Base-by-base conservation (phyloP, 371 early-diverging fungal species). In the Rhizomucor pusillus region DNA sequence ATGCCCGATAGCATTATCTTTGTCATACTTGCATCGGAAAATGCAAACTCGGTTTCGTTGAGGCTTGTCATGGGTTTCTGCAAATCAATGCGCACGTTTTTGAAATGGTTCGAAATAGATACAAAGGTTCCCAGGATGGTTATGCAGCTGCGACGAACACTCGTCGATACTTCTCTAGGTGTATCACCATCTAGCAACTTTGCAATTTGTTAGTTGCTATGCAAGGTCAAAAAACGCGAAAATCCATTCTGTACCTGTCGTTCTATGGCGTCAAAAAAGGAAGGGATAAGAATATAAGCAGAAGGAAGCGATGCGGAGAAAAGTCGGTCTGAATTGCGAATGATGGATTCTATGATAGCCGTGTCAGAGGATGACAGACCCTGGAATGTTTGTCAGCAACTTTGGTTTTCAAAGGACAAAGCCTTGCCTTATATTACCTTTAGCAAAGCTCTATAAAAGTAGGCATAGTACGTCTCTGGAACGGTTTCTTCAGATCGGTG, bases 301-400 rank as follows among this genome's bases (percentile, higher is more conserved):
- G 90, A 90, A 1, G 90, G 90, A 13, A 93, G 66, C 2, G 74
- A 63, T 29, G 79, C 59, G 1, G 81, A 68, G 62, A 91, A 91
- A 9, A 91, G 23, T 5, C 76, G 75, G 11, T 80, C 74, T 24
- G 82, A 81, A 62, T 90, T 88, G 16, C 64, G 59, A 3, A 91
- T 54, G 50, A 93, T 87, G 3, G 88, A 77, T 34, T 76, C 77
- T 2, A 81, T 76, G 36, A 87, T 78, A 23, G 67, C 58, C 1
- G 58, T 53, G 41, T 88, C 81, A 1, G 69, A 75, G 0, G 84
- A 71, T 7, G 69, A 51, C 43, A 91, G 59, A 2, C 88, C 89
- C 83, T 85, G 60, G 11, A 20, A n/a, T 29, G 29, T 29, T 3
- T 29, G 5, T n/a, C 22, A 20, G 23, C 12, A 25, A 33, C 24